phyloP scores from a whole-genome alignment of 306 rosid genomes.

The Cucumis melo region DNA sequence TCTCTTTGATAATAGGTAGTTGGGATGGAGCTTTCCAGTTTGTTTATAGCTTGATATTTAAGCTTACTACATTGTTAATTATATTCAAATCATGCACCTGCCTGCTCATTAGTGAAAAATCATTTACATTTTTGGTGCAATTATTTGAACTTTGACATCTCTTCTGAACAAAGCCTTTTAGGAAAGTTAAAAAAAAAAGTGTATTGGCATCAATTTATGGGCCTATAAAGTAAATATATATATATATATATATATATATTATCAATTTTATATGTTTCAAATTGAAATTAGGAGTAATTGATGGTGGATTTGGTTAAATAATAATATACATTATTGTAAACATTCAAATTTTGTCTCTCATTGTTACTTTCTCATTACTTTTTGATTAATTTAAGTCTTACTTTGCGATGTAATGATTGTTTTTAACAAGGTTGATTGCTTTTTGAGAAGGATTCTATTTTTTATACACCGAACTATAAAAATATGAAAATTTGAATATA shows the following conservation, averaged over 20 bases:
- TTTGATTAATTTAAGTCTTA: background rate
- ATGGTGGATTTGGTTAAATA: background rate
- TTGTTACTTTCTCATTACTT: background rate
- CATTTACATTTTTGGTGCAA: background rate
- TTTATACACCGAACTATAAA: too few relatives aligned
- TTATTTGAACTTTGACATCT: background rate
- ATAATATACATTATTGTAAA: background rate
- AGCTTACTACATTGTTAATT: background rate
- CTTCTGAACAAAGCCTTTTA: background rate
- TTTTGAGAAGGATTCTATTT: too few relatives aligned
- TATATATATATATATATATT: background rate
- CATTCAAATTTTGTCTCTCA: background rate
- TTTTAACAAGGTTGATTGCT: too few relatives aligned
- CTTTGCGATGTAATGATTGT: background rate
- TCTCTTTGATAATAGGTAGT: background rate
- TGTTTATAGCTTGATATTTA: conserved; percentile 2
- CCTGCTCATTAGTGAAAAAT: background rate
- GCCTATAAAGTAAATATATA: background rate
- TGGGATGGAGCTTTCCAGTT: conserved; percentile 3
- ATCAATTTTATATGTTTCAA: background rate
- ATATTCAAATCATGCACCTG: conserved; percentile 2
- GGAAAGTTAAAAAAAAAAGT: background rate
- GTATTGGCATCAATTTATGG: background rate
- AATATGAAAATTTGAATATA: too few relatives aligned
- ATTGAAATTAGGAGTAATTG: background rate